Percentiles rank a stretch among this genome's conserved stretches.
Evolutionary conservation across 2,329 filamentous ascomycete species (phyloP).

Genomic region (Trichoderma koningiopsis): DNA sequence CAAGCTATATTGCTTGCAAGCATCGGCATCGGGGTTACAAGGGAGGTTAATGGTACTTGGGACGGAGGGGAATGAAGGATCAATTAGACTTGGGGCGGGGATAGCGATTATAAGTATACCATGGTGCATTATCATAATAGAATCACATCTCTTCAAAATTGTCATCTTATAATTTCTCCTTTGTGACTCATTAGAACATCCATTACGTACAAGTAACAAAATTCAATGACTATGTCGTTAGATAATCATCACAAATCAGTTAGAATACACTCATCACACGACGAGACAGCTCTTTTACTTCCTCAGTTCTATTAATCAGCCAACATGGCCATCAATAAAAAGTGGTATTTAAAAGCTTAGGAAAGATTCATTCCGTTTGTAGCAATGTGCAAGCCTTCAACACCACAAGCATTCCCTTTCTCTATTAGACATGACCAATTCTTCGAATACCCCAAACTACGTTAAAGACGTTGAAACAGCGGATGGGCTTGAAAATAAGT

Average conservation of each 20-base stretch:
- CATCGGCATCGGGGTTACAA: neutral
- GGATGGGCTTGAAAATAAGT: neutral
- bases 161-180: neutral
- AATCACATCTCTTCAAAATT: neutral
- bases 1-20: neutral
- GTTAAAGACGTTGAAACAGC: neutral
- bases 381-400: neutral
- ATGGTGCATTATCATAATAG: neutral
- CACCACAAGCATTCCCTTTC: neutral
- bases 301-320: neutral
- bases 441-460: neutral
- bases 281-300: neutral
- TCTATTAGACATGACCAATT: neutral
- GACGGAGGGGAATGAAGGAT: neutral
- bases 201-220: neutral
- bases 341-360: neutral
- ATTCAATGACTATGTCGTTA: too few relatives aligned
- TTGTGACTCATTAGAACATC: neutral
- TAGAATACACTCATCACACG: neutral
- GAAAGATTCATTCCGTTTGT: neutral
- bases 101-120: neutral
- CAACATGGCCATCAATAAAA: neutral
- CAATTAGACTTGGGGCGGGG: neutral
- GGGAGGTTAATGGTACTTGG: neutral
- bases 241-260: neutral